Evolutionary conservation across 2,329 filamentous ascomycete species (phyloP), one percentile per base, ranked within the genome.

Genomic region (Xylaria sp.): DNA sequence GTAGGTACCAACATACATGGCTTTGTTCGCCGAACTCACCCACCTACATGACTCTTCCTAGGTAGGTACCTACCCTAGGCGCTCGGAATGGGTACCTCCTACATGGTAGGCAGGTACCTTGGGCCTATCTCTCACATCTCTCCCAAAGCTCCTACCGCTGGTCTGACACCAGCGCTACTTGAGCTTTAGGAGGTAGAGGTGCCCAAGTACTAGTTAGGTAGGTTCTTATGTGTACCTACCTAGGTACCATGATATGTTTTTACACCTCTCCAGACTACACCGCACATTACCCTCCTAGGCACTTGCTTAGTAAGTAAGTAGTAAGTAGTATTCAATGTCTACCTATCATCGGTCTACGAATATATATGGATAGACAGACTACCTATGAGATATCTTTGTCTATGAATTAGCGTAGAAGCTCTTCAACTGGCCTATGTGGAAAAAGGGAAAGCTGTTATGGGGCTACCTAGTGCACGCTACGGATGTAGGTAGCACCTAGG

Each of bases 301-400:
- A 47, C 21, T 47, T 4, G 9, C 9, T 28, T 11, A 23, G 14
- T 38, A 43, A 14, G 23, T 51, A 40, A 55, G 38, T 25, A 56
- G 43, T 55, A 60, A 28, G 45, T 31, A 19, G n/a, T n/a, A n/a
- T n/a, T n/a, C 55, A 50, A 54, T 59, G 37, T 50, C 19, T 57
- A 57, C 52, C 37, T 57, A 53, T 54, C 35, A 15, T 25, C 49
- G 4, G 4, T 23, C 21, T 19, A 46, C 43, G 15, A n/a, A 31
- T 17, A 25, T 33, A 28, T 4, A 37, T 21, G 46, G 52, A 31
- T 40, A 28, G 19, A 21, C 11, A 37, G 42, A 28, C 14, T 7
- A n/a, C 21, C 45, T 51, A 59, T 40, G 47, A 47, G 38, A 52
- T 58, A 52, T 58, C 37, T 38, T 58, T 58, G 56, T n/a, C n/a